Percentiles rank a stretch among this genome's conserved stretches.
phyloP scores from a whole-genome alignment of 805 yeast genomes.

The Candida taoyuanica region DNA sequence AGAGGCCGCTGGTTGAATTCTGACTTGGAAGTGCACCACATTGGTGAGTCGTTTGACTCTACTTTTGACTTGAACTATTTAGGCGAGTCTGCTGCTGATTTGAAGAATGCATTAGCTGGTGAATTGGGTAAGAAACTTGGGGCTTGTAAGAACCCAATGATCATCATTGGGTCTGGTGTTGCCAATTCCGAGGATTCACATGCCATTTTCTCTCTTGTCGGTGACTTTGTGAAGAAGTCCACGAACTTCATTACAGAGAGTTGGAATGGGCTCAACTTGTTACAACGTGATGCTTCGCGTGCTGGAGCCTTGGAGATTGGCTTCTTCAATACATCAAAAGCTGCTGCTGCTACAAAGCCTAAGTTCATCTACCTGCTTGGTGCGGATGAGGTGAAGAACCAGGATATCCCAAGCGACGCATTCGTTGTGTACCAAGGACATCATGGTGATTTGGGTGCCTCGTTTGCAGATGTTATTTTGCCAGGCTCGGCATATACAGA shows the following conservation, averaged over 20 bases:
- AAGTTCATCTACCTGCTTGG: slow-evolving; percentile 78
- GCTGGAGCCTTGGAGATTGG: slow-evolving; percentile 86
- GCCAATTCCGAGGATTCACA: slow-evolving; percentile 61
- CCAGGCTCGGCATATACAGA: slow-evolving; percentile 91
- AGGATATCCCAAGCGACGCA: slow-evolving; percentile 75
- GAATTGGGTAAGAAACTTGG: slow-evolving; percentile 64
- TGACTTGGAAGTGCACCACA: slow-evolving; percentile 60
- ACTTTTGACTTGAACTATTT: slow-evolving; percentile 63
- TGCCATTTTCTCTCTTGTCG: slow-evolving; percentile 54
- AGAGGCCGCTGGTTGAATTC: slow-evolving; percentile 76
- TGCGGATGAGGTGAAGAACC: slow-evolving; percentile 71
- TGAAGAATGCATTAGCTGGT: slow-evolving; percentile 59
- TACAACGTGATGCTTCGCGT: slow-evolving; percentile 85
- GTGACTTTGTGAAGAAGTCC: slow-evolving; percentile 52
- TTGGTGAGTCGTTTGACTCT: slow-evolving; percentile 75
- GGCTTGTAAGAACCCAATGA: slow-evolving; percentile 66
- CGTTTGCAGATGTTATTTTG: slow-evolving; percentile 79
- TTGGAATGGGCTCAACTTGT: slow-evolving; percentile 79
- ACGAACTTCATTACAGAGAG: slow-evolving; percentile 58
- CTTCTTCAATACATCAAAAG: slow-evolving; percentile 42
- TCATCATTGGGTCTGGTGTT: slow-evolving; percentile 78
- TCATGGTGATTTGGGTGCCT: slow-evolving; percentile 88
- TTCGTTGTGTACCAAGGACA: slow-evolving; percentile 89
- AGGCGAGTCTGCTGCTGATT: slow-evolving; percentile 55
- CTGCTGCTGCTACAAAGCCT: slow-evolving; percentile 46